A percentile compares a stretch with the other conserved stretches of the same genome.
Evolutionary conservation across 257 asterid species (phyloP).

Genomic region (Solanum paucissectum): DNA sequence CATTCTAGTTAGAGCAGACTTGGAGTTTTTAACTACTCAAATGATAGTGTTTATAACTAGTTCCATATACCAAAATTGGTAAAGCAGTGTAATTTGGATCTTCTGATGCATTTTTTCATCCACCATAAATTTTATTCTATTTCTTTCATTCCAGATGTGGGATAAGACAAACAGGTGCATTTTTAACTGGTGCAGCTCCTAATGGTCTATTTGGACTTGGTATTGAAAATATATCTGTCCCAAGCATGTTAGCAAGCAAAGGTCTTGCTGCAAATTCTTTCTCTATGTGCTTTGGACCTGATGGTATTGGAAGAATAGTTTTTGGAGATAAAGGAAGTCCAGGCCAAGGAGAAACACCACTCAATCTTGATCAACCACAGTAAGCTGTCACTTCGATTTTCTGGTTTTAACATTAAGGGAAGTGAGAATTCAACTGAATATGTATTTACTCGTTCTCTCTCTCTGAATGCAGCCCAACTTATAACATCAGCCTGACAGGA

Average conservation of each 20-base stretch:
- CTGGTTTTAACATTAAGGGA: background rate
- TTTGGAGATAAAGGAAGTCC: conserved; percentile 86
- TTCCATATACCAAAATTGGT: background rate
- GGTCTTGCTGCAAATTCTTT: conserved; percentile 85
- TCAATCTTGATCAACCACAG: conserved; percentile 53
- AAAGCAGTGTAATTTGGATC: background rate
- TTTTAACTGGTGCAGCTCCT: conserved; percentile 82
- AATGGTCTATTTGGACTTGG: conserved; percentile 97
- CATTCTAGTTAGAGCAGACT: background rate
- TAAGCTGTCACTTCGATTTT: conserved; percentile 23
- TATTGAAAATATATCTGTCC: conserved; percentile 57
- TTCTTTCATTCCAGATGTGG: conserved; percentile 66
- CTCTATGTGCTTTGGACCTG: conserved; percentile 91
- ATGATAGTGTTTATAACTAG: background rate
- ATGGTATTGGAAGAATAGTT: conserved; percentile 78
- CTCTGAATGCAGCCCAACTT: conserved; percentile 47
- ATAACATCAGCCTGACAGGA: conserved; percentile 69
- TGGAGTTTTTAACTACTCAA: background rate
- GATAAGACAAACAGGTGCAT: conserved; percentile 77
- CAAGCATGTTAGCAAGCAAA: conserved; percentile 65
- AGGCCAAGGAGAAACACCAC: conserved; percentile 55
- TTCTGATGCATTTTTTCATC: background rate
- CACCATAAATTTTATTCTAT: background rate
- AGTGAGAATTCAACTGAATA: background rate
- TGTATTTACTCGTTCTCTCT: background rate